Conservation (phyloP, 441 rosid species). For the Corymbia citriodora region DNA sequence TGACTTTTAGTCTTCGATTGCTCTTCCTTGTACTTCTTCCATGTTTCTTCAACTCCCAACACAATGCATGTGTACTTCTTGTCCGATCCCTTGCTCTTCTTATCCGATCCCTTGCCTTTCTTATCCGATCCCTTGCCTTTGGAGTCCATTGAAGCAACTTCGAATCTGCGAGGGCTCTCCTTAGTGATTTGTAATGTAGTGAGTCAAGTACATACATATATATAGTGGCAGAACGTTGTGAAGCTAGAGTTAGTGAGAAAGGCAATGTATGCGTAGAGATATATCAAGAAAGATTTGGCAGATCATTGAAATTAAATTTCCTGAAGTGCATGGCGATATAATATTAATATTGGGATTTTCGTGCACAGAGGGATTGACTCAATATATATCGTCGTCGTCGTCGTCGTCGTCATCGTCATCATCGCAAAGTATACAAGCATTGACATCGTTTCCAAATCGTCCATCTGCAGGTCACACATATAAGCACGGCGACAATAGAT, state of each 20-base stretch:
- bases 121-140: neutral
- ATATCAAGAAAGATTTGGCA: neutral
- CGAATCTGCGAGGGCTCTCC: neutral
- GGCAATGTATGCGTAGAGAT: too few relatives aligned
- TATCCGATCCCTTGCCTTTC: neutral
- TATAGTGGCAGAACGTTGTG: too few relatives aligned
- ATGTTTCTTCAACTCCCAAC: neutral
- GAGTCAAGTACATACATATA: too few relatives aligned
- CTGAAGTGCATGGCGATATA: neutral
- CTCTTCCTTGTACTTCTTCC: neutral
- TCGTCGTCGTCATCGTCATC: too few relatives aligned
- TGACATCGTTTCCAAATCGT: neutral
- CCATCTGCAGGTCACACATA: neutral
- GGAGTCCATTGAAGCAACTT: neutral
- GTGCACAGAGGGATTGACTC: neutral
- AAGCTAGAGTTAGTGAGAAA: too few relatives aligned
- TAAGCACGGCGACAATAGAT: neutral
- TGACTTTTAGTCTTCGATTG: too few relatives aligned
- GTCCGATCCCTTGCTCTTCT: neutral
- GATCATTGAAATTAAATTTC: neutral
- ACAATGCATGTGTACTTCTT: neutral
- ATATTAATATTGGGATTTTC: neutral
- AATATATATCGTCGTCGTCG: too few relatives aligned
- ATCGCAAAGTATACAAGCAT: neutral
- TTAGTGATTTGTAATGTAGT: neutral